phyloP scores from a whole-genome alignment of 306 rosid species.

The Cicer yamashitae region DNA sequence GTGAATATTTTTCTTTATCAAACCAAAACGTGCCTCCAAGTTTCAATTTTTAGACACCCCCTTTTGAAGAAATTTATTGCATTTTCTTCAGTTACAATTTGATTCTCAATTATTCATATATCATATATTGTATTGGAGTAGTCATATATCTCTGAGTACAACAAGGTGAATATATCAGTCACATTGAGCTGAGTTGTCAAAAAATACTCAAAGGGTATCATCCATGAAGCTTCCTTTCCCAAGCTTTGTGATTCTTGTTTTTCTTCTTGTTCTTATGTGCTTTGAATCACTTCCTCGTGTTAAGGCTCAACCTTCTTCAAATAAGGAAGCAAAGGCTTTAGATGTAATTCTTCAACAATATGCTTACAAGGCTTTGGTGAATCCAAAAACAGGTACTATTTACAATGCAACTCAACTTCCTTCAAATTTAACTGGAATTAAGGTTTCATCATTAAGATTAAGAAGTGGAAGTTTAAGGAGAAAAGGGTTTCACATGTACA shows the following conservation, averaged over 20 bases:
- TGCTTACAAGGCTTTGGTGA: constrained; percentile 60
- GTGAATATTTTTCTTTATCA: constrained; percentile 50
- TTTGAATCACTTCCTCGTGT: constrained; percentile 52
- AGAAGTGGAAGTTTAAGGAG: constrained; percentile 90
- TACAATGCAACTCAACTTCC: constrained; percentile 55
- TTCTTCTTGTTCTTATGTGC: constrained; percentile 50
- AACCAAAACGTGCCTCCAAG: constrained; percentile 50
- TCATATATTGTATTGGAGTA: constrained; percentile 35
- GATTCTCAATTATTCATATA: background rate
- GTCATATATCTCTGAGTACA: constrained; percentile 39
- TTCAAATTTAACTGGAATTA: constrained; percentile 60
- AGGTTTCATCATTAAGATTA: constrained; percentile 64
- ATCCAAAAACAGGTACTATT: constrained; percentile 66
- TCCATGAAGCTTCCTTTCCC: constrained; percentile 66
- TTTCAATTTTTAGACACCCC: constrained; percentile 40
- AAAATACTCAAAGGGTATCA: constrained; percentile 37
- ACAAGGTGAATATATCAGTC: constrained; percentile 36
- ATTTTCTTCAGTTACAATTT: constrained; percentile 46
- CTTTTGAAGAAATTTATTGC: constrained; percentile 46
- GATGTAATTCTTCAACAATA: constrained; percentile 64
- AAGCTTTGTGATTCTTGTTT: constrained; percentile 58
- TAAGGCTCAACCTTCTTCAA: constrained; percentile 55
- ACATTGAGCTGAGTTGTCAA: constrained; percentile 51
- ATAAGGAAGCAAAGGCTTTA: constrained; percentile 43
- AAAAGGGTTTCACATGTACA: constrained; percentile 60